Conservation (phyloP, 495 filamentous ascomycete genomes). For the Staphylotrichum longicolle region DNA sequence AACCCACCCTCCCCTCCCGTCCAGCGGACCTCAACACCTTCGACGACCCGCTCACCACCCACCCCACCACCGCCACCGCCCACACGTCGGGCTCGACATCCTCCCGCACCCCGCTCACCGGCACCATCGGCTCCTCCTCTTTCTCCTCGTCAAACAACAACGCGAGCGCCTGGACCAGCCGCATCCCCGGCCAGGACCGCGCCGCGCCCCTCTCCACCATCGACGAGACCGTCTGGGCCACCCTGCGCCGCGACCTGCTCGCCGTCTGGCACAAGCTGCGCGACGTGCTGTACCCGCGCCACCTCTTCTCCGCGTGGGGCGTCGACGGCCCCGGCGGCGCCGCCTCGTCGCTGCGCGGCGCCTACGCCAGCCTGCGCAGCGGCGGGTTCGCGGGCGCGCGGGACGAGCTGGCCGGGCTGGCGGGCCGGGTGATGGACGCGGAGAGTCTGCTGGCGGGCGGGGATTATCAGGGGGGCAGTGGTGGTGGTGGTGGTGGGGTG, state of each 20-base stretch:
- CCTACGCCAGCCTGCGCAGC: slow-evolving; percentile 50
- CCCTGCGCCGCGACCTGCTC: slow-evolving; percentile 81
- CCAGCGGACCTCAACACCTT: slow-evolving; percentile 81
- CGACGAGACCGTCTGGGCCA: slow-evolving; percentile 96
- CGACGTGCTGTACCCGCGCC: slow-evolving; percentile 96
- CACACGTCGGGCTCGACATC: slow-evolving; percentile 50
- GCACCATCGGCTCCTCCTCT: slow-evolving; percentile 62
- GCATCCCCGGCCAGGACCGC: slow-evolving; percentile 92
- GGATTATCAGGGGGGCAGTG: slow-evolving; percentile 61
- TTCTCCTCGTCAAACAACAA: slow-evolving; percentile 29
- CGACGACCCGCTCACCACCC: slow-evolving; percentile 72
- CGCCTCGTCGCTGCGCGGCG: slow-evolving; percentile 42
- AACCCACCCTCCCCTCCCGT: not conserved
- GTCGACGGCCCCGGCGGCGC: not conserved
- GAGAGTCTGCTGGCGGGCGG: slow-evolving; percentile 52
- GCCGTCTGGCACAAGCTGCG: slow-evolving; percentile 97
- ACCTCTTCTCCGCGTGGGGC: slow-evolving; percentile 57
- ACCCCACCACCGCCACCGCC: slow-evolving; percentile 67
- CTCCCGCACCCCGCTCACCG: slow-evolving; percentile 72
- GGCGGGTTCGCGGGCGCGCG: slow-evolving; percentile 53
- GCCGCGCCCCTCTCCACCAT: slow-evolving; percentile 89
- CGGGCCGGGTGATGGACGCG: slow-evolving; percentile 60
- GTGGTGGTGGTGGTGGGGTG: slow-evolving; percentile 76
- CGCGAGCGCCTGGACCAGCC: slow-evolving; percentile 74
- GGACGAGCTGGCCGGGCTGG: slow-evolving; percentile 60